Base-by-base conservation (phyloP, 306 rosid species). In the Luffa aegyptiaca region DNA sequence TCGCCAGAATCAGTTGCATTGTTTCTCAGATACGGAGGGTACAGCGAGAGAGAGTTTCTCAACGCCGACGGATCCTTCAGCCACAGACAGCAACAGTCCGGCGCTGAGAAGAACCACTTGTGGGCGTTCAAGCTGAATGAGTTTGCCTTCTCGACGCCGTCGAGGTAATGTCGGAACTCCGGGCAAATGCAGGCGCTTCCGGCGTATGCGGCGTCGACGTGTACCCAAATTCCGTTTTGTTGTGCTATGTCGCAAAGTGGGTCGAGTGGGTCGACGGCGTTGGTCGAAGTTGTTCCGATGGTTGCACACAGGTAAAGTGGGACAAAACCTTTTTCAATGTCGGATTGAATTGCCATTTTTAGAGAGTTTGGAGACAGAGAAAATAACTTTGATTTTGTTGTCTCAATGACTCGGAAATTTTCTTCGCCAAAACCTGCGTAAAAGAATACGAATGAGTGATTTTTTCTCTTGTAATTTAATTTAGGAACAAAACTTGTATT, bases 21-120 rank as follows among this genome's bases (percentile, higher is more conserved):
- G 79, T 80, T 82, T 31, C 53, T 77, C 16, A 85, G 46, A 26
- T 1, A 80, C 51, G 80, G 72, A 0, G 85, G 83, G 52, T 69
- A 13, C 0, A 75, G 41, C 0, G 83, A 75, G 12, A 85, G 75
- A 1, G 85, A 82, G 36, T 8, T 59, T 5, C 21, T 11, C 55
- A 85, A 42, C 20, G 75, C 72, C 0, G 55, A 20, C 1, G 80
- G 74, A 9, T 46, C 58, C 42, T 78, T 81, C 0, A 84, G 52
- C 87, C 90, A 88, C 8, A 87, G 79, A 63, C 87, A 82, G 3
- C 88, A 88, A 20, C 90, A 88, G 0, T 85, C 88, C 1, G 86
- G 77, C 5, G 61, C 35, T 1, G 84, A 77, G 7, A 88, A 86
- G 53, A 85, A 78, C 87, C 89, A 84, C 3, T 88, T 88, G 21